Base-by-base conservation (phyloP, 2,329 filamentous ascomycete genomes). In the Stachybotrys elegans region DNA sequence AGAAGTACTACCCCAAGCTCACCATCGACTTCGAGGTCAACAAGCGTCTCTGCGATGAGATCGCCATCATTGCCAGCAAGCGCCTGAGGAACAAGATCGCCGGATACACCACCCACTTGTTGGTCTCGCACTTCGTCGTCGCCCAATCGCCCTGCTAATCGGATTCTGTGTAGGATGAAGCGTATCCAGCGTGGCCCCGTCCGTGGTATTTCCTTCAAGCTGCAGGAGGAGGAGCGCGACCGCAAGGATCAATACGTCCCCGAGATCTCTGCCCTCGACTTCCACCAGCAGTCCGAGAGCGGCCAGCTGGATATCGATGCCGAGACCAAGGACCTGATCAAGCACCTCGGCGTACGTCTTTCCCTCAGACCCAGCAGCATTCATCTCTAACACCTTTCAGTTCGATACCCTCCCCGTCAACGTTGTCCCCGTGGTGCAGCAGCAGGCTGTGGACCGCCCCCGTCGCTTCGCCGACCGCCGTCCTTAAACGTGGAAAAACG, bases 231-330 rank as follows among this genome's bases (percentile, higher is more conserved):
- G 81, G 93, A 98, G 86, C 89, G 93, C 83, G 93, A 98, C 80
- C 87, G 93, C 72, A 98, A 98, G 88, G 93, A 98, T 81, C 93
- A 98, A 81, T 98, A 96, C 80, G 93, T 98, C 57, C 93, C 93
- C 67, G 93, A 98, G 78, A 81, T 98, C 62, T 98, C 94, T 50
- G 93, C 93, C 68, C 87, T 98, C 70, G 93, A 98, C 82, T 95
- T 96, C 79, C 84, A 86, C 67, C 89, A 95, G 81, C 89, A 87
- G 78, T 83, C 81, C 70, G 93, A 97, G 79, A 86, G 77, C 68
- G 93, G 93, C 66, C 85, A 91, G 73, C 82, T 98, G 63, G 92
- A 97, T 63, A 87, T 95, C 67, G 93, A 98, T 71, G 75, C 81
- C 72, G 93, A 98, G 79, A 98, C 93, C 72, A 97, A 96, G 86